These are phyloP conservation scores for Fusarium camptoceras DNA, from an alignment of 2,329 filamentous ascomycete species.

Conservation along the genomic window DNA sequence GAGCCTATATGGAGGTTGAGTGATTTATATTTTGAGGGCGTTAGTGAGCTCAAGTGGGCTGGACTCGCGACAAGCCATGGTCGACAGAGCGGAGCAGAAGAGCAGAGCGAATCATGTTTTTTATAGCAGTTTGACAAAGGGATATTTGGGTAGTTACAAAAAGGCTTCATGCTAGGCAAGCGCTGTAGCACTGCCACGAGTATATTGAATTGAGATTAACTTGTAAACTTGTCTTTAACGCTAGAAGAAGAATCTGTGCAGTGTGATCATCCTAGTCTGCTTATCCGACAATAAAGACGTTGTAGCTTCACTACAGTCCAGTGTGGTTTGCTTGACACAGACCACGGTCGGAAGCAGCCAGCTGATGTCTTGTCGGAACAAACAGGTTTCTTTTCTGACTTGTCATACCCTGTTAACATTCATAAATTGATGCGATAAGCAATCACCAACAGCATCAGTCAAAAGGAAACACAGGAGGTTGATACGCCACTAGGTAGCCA, in stretches of 20 bases:
- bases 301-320: not conserved
- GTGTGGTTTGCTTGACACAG: not conserved
- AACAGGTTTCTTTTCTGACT: not conserved
- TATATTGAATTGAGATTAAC: constrained; percentile 37
- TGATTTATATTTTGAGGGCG: constrained; percentile 45
- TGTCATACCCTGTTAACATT: not conserved
- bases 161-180: constrained; percentile 43
- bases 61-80: constrained; percentile 40
- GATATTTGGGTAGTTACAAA: constrained; percentile 45
- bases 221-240: constrained; percentile 8
- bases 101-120: constrained; percentile 41
- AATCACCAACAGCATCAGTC: constrained; percentile 4
- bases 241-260: not conserved
- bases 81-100: constrained; percentile 38
- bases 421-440: not conserved
- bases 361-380: not conserved
- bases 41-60: constrained; percentile 50
- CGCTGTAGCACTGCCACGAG: constrained; percentile 42
- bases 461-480: not conserved
- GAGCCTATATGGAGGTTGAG: constrained; percentile 44
- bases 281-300: not conserved
- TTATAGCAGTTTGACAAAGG: constrained; percentile 40
- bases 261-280: not conserved
- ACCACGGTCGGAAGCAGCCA: not conserved
- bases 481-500: not conserved